A percentile compares a stretch with the other conserved stretches of the same genome.
These are phyloP conservation scores for Lycium ferocissimum DNA, from an alignment of 257 asterid genomes.

Conservation along the genomic window DNA sequence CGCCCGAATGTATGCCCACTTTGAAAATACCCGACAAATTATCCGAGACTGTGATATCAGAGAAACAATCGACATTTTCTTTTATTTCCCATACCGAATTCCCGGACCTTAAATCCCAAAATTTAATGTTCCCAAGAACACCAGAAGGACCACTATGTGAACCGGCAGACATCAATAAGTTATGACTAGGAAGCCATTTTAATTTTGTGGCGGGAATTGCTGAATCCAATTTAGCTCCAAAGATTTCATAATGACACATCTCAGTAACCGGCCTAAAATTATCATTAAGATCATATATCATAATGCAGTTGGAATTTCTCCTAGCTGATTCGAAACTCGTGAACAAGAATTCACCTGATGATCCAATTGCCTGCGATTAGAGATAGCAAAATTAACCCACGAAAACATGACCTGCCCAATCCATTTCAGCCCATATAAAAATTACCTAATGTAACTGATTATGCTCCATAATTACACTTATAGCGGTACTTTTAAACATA, in stretches of 20 bases:
- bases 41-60: conserved; percentile 74
- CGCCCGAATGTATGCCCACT: conserved; percentile 84
- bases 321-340: conserved; percentile 91
- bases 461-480: too few species aligned
- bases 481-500: too few species aligned
- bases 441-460: too few species aligned
- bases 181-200: conserved; percentile 71
- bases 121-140: conserved; percentile 71
- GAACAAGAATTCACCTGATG: conserved; percentile 67
- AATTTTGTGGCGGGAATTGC: conserved; percentile 91
- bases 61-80: conserved; percentile 81
- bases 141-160: conserved; percentile 93
- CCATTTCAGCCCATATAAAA: too few species aligned
- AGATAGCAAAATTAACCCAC: too few species aligned
- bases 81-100: conserved; percentile 68
- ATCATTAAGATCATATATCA: conserved; percentile 68
- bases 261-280: conserved; percentile 56
- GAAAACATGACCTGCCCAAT: too few species aligned
- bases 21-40: conserved; percentile 60
- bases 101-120: conserved; percentile 86
- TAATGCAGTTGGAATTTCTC: conserved; percentile 84
- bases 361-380: conserved; percentile 60
- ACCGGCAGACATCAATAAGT: conserved; percentile 91
- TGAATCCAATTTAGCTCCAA: conserved; percentile 85
- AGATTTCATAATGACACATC: conserved; percentile 82